A percentile compares a stretch with the other conserved stretches of the same genome.
Evolutionary conservation across 257 asterid species (phyloP).

Genomic region (Salvia splendens): DNA sequence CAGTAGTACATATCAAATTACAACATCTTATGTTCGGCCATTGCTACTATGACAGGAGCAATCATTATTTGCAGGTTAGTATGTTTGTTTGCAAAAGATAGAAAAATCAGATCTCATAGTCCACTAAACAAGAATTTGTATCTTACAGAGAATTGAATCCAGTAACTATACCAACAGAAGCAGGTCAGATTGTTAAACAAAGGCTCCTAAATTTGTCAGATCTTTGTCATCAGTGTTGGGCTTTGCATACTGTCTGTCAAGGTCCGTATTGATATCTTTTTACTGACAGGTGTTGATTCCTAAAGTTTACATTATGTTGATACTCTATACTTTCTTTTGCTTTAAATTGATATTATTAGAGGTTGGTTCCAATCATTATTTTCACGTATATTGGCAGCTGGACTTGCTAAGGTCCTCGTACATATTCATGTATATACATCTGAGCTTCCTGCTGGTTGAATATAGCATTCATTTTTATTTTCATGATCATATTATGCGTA

Average conservation of each 20-base stretch:
- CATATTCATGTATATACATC: slow-evolving; percentile 5
- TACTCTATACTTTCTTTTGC: slow-evolving; percentile 22
- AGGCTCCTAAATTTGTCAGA: slow-evolving; percentile 78
- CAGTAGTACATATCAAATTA: slow-evolving; percentile 70
- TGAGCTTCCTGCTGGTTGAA: not conserved
- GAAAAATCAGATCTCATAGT: slow-evolving; percentile 7
- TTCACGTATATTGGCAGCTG: not conserved
- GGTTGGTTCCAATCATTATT: slow-evolving; percentile 4
- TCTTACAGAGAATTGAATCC: slow-evolving; percentile 85
- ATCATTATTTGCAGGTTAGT: slow-evolving; percentile 85
- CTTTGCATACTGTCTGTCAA: slow-evolving; percentile 84
- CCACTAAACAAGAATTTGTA: slow-evolving; percentile 32
- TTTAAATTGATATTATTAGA: slow-evolving; percentile 16
- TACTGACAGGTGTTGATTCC: slow-evolving; percentile 5
- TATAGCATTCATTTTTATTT: not conserved
- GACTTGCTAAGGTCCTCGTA: not conserved
- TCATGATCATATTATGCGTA: slow-evolving; percentile 16
- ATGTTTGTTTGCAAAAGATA: slow-evolving; percentile 29
- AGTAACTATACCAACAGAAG: slow-evolving; percentile 75
- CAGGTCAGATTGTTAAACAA: slow-evolving; percentile 78
- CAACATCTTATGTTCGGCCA: slow-evolving; percentile 78
- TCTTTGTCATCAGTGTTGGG: slow-evolving; percentile 92
- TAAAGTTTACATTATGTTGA: slow-evolving; percentile 11
- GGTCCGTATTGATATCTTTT: slow-evolving; percentile 48
- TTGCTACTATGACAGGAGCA: slow-evolving; percentile 78